Base-by-base conservation (phyloP, 208 protist species). In the Tritrichomonas foetus region DNA sequence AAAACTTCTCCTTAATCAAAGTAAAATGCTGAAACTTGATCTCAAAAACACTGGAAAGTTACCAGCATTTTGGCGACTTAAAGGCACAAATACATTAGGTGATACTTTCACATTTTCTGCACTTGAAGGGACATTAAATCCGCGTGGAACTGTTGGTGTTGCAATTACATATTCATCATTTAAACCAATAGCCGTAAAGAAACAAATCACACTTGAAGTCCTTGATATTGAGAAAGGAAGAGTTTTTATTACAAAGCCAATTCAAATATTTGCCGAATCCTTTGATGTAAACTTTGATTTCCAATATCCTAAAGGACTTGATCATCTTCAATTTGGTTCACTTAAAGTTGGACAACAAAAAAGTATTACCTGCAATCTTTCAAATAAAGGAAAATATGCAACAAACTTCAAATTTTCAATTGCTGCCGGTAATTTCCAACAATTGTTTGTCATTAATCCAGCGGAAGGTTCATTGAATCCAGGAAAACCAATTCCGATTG, bases 241-340 rank as follows among this genome's bases (percentile, higher is more conserved):
- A 3, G 78, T 89, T 5, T 89, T 89, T 16, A 36, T 14, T 5
- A 39, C 78, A 61, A 89, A 89, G 47, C 33, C n/a, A 0, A 57
- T 89, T n/a, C 44, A 53, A 11, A 89, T 89, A 39, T 53, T 47
- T n/a, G 78, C 78, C 9, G 78, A 89, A 89, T 44, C 78, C 33
- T 89, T 89, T 16, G 78, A 89, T 89, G 78, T 89, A 2, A 57
- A 53, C 41, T 89, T 89, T 30, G 78, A 89, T n/a, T 89, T 89
- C 47, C 78, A 89, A 30, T 89, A 57, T 57, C 78, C 78, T 20
- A 53, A 57, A 39, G 78, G 78, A 49, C 13, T 61, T 5, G 78
- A 89, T 89, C 78, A 89, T 57, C 57, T 89, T 0, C 78, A 89
- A 39, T 89, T 89, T n/a, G 78, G 78, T 33, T 33, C 27, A n/a